Evolutionary conservation across 495 filamentous ascomycete genomes (phyloP), one percentile per base, ranked within the genome.

Genomic region (Neurospora intermedia): DNA sequence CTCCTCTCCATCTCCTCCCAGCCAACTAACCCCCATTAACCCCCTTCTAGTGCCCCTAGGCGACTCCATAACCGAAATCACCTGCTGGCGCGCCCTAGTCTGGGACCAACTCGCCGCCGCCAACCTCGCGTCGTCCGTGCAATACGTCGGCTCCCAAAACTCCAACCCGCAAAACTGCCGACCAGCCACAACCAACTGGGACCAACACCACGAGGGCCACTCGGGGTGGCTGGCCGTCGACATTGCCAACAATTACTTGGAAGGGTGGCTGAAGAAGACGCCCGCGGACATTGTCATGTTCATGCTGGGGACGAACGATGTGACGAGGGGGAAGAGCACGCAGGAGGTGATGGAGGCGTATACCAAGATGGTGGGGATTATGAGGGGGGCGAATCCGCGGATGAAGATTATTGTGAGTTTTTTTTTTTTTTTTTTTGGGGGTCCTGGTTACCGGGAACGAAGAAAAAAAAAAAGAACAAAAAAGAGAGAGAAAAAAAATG

Each of bases 271-370:
- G 69, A 76, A 77, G 38, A 78, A 69, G 41, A 81, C 80, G 0
- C 77, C 76, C 5, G 79, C 84, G 13, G 84, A 85, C 69, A 77
- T 85, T 7, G 80, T 85, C 72, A 82, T 78, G 76, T 82, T 84
- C 74, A 81, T 82, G 78, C 76, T 85, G 3, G 84, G 84, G 66
- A 85, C 84, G 10, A 83, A 85, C 71, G 84, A 85, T 71, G 79
- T 85, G 1, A 69, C 73, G 8, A 62, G 70, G 13, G 78, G 77
- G 5, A 59, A 74, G 3, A 77, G 48, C 62, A 75, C 79, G 2
- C 48, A 77, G 31, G 80, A 81, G 23, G 81, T 85, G 46, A 78
- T 85, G 1, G 77, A 74, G 43, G 81, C 83, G 0, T 85, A 83
- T 43, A 79, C 78, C 59, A 81, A 76, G 71, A 81, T 85, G 74